Evolutionary conservation across 2,329 filamentous ascomycete species (phyloP).

Genomic region (Zymoseptoria tritici): DNA sequence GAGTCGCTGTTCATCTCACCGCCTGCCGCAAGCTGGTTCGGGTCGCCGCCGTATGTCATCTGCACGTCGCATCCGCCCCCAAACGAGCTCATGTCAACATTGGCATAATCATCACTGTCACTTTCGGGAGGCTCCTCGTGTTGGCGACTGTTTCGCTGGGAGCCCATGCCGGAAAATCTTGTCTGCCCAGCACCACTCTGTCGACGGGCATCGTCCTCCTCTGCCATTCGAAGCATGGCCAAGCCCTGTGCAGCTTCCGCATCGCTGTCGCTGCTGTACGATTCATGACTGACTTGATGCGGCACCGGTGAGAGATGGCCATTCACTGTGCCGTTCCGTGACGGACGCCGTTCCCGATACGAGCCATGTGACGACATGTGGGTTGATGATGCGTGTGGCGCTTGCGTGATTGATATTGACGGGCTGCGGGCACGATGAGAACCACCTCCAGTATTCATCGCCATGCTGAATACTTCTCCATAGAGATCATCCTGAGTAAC

Average conservation of each 20-base stretch:
- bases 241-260: slow-evolving; percentile 79
- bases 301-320: slow-evolving; percentile 40
- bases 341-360: slow-evolving; percentile 12
- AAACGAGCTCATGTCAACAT: slow-evolving; percentile 66
- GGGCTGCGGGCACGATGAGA: slow-evolving; percentile 24
- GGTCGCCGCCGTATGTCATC: slow-evolving; percentile 53
- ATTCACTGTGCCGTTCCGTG: slow-evolving; percentile 30
- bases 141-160: slow-evolving; percentile 28
- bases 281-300: slow-evolving; percentile 40
- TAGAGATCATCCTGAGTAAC: slow-evolving; percentile 50
- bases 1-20: slow-evolving; percentile 27
- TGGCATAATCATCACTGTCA: slow-evolving; percentile 61
- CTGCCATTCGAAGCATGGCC: slow-evolving; percentile 74
- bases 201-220: slow-evolving; percentile 56
- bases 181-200: slow-evolving; percentile 49
- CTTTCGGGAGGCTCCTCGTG: slow-evolving; percentile 45
- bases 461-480: slow-evolving; percentile 49
- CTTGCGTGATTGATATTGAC: slow-evolving; percentile 32
- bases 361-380: slow-evolving; percentile 23
- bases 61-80: slow-evolving; percentile 63
- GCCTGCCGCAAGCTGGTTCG: slow-evolving; percentile 33
- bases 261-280: slow-evolving; percentile 69
- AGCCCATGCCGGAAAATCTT: slow-evolving; percentile 40
- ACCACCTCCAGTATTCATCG: slow-evolving; percentile 32
- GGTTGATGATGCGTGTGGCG: slow-evolving; percentile 20